Conservation (phyloP, 2,329 filamentous ascomycete species). For the Pestalotiopsis sp. region DNA sequence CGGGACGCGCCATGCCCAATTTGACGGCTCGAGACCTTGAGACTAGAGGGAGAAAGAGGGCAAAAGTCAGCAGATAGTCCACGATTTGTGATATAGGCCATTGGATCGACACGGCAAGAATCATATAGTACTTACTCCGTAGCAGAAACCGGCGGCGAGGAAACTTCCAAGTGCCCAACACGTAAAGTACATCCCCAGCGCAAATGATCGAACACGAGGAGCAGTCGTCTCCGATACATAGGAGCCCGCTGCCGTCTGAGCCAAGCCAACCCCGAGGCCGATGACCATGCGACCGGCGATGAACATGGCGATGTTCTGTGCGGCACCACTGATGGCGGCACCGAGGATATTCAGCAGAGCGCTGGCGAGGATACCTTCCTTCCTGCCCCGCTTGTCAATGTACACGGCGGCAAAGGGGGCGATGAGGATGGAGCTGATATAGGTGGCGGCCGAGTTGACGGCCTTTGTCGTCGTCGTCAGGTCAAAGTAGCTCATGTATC, state of each 20-base stretch:
- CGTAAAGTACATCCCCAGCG: slow-evolving; percentile 1
- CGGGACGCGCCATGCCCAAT: slow-evolving; percentile 39
- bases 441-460: slow-evolving; percentile 31
- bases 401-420: slow-evolving; percentile 23
- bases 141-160: background rate
- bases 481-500: slow-evolving; percentile 34
- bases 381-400: slow-evolving; percentile 28
- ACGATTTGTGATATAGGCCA: background rate
- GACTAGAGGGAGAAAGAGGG: slow-evolving; percentile 34
- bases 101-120: background rate
- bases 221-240: slow-evolving; percentile 6
- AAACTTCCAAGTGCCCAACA: slow-evolving; percentile 2
- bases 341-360: slow-evolving; percentile 24
- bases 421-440: slow-evolving; percentile 27
- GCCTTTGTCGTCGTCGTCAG: slow-evolving; percentile 35
- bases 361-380: slow-evolving; percentile 22
- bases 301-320: slow-evolving; percentile 31
- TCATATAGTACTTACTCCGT: background rate
- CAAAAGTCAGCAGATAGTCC: slow-evolving; percentile 22
- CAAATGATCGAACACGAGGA: slow-evolving; percentile 12
- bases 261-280: slow-evolving; percentile 21
- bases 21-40: slow-evolving; percentile 21
- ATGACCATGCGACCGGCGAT: slow-evolving; percentile 28
- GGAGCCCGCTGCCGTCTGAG: slow-evolving; percentile 10
- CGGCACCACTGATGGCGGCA: slow-evolving; percentile 22